A percentile compares a stretch with the other conserved stretches of the same genome.
Conservation (phyloP, 371 early-diverging fungal genomes). For the Paramicrosporidium saccamoebae region DNA sequence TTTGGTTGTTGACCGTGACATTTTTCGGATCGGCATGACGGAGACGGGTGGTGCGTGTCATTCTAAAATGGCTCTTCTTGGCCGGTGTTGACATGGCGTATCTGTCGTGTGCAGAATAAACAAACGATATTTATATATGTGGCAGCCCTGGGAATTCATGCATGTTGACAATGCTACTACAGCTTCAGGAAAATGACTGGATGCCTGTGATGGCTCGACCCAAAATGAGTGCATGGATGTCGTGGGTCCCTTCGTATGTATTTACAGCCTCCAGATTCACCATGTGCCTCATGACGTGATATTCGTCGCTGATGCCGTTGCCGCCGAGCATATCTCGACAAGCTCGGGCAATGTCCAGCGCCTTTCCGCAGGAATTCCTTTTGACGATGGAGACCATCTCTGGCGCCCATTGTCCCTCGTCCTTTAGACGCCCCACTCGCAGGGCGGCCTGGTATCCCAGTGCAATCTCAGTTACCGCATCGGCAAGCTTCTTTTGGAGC, state of each 20-base stretch:
- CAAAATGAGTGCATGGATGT: slow-evolving; percentile 73
- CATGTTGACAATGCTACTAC: background rate
- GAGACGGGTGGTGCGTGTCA: no score
- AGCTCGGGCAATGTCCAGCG: slow-evolving; percentile 60
- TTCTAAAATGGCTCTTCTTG: no score
- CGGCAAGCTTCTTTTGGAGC: slow-evolving; percentile 84
- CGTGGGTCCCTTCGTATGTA: slow-evolving; percentile 86
- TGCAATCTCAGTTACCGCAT: slow-evolving; percentile 72
- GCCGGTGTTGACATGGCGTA: no score
- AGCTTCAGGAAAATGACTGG: slow-evolving; percentile 30
- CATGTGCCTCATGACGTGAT: slow-evolving; percentile 79
- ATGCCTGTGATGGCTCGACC: slow-evolving; percentile 85
- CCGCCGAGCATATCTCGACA: slow-evolving; percentile 61
- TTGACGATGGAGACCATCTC: slow-evolving; percentile 91
- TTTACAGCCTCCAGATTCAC: slow-evolving; percentile 82
- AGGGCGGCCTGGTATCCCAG: slow-evolving; percentile 61
- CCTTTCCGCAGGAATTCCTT: slow-evolving; percentile 83
- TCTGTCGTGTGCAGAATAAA: no score
- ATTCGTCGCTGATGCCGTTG: slow-evolving; percentile 87
- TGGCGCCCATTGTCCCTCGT: slow-evolving; percentile 39
- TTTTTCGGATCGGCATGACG: no score
- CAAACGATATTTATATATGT: no score
- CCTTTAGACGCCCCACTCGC: slow-evolving; percentile 80
- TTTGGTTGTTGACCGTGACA: no score
- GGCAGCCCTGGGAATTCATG: no score